Evolutionary conservation across 352 stramenopile genomes (phyloP).

Genomic region (Globisporangium heterothallicum): DNA sequence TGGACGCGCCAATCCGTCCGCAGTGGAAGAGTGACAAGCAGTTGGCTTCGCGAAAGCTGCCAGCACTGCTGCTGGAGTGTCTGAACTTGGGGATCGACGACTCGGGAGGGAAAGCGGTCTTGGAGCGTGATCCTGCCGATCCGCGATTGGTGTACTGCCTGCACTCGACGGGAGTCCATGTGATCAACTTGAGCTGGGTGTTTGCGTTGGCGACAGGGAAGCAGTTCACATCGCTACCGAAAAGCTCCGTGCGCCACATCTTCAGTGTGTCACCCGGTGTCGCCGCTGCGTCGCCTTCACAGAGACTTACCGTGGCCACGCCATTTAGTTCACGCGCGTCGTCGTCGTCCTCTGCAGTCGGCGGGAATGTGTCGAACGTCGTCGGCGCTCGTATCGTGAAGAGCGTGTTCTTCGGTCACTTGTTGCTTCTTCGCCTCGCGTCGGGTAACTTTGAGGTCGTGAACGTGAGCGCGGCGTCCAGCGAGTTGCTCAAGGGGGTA

Average conservation of each 20-base stretch:
- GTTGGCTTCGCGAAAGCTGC: constrained; percentile 17
- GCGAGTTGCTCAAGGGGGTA: constrained; percentile 61
- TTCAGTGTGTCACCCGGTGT: constrained; percentile 64
- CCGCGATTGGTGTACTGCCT: constrained; percentile 64
- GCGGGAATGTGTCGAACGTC: constrained; percentile 32
- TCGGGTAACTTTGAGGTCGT: constrained; percentile 74
- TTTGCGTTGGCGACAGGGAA: constrained; percentile 51
- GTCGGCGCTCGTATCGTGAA: constrained; percentile 63
- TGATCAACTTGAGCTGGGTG: constrained; percentile 74
- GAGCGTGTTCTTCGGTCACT: constrained; percentile 70
- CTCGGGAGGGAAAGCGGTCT: constrained; percentile 51
- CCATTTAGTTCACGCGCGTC: no score
- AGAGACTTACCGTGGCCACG: not conserved
- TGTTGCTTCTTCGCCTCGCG: constrained; percentile 67
- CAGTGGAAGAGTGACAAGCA: constrained; percentile 45
- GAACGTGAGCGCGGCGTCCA: constrained; percentile 70
- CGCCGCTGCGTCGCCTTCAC: not conserved
- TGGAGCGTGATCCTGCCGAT: constrained; percentile 46
- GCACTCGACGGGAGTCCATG: constrained; percentile 73
- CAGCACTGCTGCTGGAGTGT: constrained; percentile 64
- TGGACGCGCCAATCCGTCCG: constrained; percentile 54
- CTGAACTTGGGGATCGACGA: constrained; percentile 69
- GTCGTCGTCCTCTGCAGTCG: not conserved
- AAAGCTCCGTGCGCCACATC: constrained; percentile 67
- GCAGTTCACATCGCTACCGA: constrained; percentile 50